These are phyloP conservation scores for Aspergillus costaricaensis DNA, from an alignment of 2,329 filamentous ascomycete genomes.

Conservation along the genomic window DNA sequence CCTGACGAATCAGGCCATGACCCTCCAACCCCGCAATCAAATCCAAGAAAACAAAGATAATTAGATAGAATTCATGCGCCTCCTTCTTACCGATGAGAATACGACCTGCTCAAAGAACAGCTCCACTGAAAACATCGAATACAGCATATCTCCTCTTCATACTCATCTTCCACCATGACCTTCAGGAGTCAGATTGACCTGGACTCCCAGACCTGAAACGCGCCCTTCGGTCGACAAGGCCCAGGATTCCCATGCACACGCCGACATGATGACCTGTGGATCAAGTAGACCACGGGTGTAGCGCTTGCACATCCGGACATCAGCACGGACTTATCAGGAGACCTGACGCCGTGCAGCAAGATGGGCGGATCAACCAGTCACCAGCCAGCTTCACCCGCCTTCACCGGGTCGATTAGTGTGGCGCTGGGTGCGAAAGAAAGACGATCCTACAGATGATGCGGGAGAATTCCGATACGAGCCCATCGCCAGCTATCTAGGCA, in stretches of 20 bases:
- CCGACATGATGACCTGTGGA: constrained; percentile 12
- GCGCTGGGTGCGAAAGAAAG: constrained; percentile 14
- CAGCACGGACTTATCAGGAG: constrained; percentile 24
- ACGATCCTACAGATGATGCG: constrained; percentile 1
- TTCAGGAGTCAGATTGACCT: background rate
- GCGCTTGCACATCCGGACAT: constrained; percentile 11
- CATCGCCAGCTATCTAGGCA: background rate
- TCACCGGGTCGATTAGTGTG: constrained; percentile 14
- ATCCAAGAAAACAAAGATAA: background rate
- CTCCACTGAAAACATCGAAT: background rate
- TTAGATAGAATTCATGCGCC: too few species aligned
- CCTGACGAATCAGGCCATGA: constrained; percentile 21
- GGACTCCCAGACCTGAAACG: background rate
- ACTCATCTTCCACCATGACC: background rate
- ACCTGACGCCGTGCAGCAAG: constrained; percentile 16
- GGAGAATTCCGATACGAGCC: background rate
- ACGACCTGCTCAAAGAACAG: background rate
- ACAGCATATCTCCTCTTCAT: background rate
- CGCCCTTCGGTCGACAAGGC: constrained; percentile 12
- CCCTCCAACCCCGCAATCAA: background rate
- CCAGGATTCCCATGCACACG: constrained; percentile 12
- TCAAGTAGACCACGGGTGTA: constrained; percentile 9
- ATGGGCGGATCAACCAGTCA: constrained; percentile 9
- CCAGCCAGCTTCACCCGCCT: constrained; percentile 4
- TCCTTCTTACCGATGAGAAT: background rate